Conservation (phyloP, 768 basidiomycete genomes). For the Lentinula sp. region DNA sequence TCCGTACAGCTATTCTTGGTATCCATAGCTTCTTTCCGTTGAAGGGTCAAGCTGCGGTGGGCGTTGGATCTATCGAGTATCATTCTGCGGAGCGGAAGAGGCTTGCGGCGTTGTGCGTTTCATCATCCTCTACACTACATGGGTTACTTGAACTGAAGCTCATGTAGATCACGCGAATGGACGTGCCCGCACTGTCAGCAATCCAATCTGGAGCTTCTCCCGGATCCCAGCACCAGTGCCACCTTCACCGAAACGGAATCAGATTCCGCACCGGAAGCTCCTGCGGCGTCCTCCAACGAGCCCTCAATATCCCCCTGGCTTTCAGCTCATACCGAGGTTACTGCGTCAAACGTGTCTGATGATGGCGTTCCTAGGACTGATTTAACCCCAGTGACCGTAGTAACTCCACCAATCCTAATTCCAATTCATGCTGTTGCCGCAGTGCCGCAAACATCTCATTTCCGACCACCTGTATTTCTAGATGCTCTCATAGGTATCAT, state of each 20-base stretch:
- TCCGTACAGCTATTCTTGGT: constrained; percentile 91
- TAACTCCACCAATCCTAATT: constrained; percentile 23
- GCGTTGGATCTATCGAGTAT: constrained; percentile 84
- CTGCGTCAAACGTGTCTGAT: neutral
- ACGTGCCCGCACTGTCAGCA: constrained; percentile 67
- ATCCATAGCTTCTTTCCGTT: constrained; percentile 87
- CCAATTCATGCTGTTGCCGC: constrained; percentile 2
- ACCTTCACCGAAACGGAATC: neutral
- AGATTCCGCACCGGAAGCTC: neutral
- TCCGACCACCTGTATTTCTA: constrained; percentile 19
- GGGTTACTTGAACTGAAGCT: constrained; percentile 7
- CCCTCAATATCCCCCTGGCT: neutral
- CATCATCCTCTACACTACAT: neutral
- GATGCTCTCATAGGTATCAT: constrained; percentile 73
- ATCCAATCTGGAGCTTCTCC: constrained; percentile 63
- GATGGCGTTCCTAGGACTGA: neutral
- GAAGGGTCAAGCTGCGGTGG: constrained; percentile 81
- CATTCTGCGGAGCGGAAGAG: constrained; percentile 71
- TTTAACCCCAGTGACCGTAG: neutral
- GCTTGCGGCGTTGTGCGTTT: constrained; percentile 65
- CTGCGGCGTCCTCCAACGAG: neutral
- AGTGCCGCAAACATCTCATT: constrained; percentile 9
- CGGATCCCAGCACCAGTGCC: constrained; percentile 42
- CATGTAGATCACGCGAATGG: constrained; percentile 74
- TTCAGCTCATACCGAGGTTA: neutral